Conservation (phyloP, 2,329 filamentous ascomycete species). For the Chaetomiaceae sp. region DNA sequence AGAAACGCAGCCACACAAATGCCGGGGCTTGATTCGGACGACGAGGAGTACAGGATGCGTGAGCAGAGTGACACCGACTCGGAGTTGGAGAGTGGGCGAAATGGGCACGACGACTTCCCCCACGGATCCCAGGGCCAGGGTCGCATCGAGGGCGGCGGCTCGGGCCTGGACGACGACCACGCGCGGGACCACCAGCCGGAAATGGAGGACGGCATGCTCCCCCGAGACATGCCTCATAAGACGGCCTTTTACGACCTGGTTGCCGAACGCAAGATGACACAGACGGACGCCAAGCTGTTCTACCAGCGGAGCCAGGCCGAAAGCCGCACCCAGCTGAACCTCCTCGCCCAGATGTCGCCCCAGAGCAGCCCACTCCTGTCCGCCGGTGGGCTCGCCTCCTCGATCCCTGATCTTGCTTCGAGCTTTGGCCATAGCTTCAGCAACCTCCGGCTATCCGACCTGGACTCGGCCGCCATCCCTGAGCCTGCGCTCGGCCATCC, state of each 20-base stretch:
- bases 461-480: conserved; percentile 12
- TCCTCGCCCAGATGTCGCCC: conserved; percentile 41
- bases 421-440: conserved; percentile 10
- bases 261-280: conserved; percentile 89
- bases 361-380: conserved; percentile 43
- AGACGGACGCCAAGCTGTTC: conserved; percentile 91
- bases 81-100: conserved; percentile 30
- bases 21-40: conserved; percentile 35
- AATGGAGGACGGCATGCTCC: conserved; percentile 53
- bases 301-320: conserved; percentile 83
- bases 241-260: conserved; percentile 92
- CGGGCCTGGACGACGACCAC: conserved; percentile 8
- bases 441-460: conserved; percentile 14
- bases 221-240: conserved; percentile 57
- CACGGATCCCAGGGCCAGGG: background rate
- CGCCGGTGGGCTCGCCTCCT: conserved; percentile 12
- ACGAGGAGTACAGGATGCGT: conserved; percentile 32
- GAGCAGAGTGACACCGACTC: conserved; percentile 33
- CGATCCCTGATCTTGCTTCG: conserved; percentile 14
- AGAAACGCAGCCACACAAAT: conserved; percentile 30
- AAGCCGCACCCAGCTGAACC: conserved; percentile 30
- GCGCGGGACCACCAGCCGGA: conserved; percentile 20
- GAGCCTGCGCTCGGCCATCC: conserved; percentile 15
- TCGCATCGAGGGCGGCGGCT: conserved; percentile 1
- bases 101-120: conserved; percentile 7